Percentiles rank a stretch among this genome's conserved stretches.
Evolutionary conservation across 2,329 filamentous ascomycete species (phyloP).

Genomic region (Epichloe gansuensis): DNA sequence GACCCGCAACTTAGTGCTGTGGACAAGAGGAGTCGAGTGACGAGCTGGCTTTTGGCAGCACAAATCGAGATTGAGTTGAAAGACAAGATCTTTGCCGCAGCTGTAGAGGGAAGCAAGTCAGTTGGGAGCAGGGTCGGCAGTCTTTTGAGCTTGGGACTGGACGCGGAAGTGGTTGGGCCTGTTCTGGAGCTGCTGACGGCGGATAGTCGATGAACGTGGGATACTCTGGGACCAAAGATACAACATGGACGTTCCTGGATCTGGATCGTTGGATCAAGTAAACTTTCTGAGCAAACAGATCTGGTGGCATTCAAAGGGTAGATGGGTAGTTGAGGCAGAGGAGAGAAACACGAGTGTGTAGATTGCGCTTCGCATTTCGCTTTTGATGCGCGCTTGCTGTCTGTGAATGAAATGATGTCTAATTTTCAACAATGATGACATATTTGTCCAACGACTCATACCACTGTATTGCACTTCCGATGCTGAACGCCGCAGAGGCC

Average conservation of each 20-base stretch:
- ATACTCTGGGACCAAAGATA: too few species aligned
- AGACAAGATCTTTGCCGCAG: constrained; percentile 1
- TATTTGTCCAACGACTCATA: constrained; percentile 13
- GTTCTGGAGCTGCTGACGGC: constrained; percentile 3
- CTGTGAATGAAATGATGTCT: neutral
- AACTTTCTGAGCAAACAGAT: neutral
- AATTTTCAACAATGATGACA: neutral
- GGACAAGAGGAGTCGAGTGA: neutral
- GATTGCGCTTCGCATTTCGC: neutral
- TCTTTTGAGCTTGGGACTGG: constrained; percentile 4
- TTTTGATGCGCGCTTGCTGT: too few species aligned
- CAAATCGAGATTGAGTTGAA: constrained; percentile 3
- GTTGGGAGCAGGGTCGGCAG: constrained; percentile 1
- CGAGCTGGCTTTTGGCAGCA: neutral
- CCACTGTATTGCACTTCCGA: constrained; percentile 13
- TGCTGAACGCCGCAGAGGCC: constrained; percentile 7
- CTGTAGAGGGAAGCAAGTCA: neutral
- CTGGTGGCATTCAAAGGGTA: too few species aligned
- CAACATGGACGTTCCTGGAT: too few species aligned
- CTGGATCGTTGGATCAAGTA: neutral
- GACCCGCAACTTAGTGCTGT: neutral
- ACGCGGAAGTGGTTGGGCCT: neutral
- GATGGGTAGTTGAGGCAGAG: neutral
- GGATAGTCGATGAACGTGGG: neutral
- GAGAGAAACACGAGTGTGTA: neutral